Conservation (phyloP, 768 basidiomycete species). For the Jaapia argillacea region DNA sequence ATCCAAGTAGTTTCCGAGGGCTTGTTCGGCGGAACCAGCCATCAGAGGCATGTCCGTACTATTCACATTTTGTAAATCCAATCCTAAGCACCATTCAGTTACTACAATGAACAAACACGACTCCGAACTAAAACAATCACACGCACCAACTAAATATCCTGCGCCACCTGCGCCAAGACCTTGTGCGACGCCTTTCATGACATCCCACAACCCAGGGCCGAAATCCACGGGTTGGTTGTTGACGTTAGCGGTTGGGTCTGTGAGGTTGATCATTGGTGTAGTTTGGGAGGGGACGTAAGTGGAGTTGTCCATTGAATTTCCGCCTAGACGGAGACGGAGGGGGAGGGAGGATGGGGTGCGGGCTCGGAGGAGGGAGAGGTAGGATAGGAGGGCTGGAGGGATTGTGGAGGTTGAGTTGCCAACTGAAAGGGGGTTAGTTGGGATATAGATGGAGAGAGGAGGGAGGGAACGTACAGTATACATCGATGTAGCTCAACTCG, state of each 20-base stretch:
- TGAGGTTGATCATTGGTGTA: constrained; percentile 31
- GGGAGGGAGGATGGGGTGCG: constrained; percentile 30
- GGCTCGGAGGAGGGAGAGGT: constrained; percentile 41
- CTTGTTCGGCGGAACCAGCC: constrained; percentile 25
- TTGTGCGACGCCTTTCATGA: constrained; percentile 30
- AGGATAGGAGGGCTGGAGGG: constrained; percentile 45
- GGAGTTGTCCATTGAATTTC: constrained; percentile 35
- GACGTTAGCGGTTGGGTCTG: constrained; percentile 21
- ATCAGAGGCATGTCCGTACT: constrained; percentile 21
- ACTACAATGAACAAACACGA: constrained; percentile 5
- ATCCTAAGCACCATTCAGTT: constrained; percentile 18
- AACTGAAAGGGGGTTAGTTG: constrained; percentile 22
- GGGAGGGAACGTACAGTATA: constrained; percentile 33
- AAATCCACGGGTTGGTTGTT: constrained; percentile 40
- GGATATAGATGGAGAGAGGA: neutral
- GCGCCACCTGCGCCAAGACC: constrained; percentile 17
- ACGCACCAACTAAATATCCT: constrained; percentile 24
- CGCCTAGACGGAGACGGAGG: constrained; percentile 39
- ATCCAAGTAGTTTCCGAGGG: constrained; percentile 30
- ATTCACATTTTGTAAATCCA: constrained; percentile 31
- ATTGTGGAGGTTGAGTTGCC: constrained; percentile 42
- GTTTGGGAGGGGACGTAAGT: constrained; percentile 30
- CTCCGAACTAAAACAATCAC: neutral
- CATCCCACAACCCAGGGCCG: constrained; percentile 36
- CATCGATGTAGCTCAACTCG: constrained; percentile 52